These are phyloP conservation scores for Orbilia quercus DNA, from an alignment of 2,329 filamentous ascomycete species.

Conservation along the genomic window DNA sequence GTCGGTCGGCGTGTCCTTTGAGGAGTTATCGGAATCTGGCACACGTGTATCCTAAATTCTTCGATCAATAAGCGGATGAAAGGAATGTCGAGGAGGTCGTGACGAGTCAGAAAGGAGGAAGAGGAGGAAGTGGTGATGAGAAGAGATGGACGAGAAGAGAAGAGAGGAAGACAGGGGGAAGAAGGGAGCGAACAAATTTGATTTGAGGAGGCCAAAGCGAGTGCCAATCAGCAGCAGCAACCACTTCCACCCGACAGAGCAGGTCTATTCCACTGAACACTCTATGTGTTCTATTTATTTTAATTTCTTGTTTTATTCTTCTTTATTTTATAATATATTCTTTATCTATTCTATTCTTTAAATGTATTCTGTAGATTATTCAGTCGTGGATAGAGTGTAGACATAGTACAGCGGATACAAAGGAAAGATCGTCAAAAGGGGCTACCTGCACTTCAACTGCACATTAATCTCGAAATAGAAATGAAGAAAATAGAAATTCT, in stretches of 20 bases:
- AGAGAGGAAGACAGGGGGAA: constrained; percentile 25
- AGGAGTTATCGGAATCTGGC: constrained; percentile 16
- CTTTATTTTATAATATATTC: too few species aligned
- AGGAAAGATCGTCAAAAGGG: too few species aligned
- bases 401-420: too few species aligned
- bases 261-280: too few species aligned
- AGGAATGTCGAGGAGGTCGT: constrained; percentile 16
- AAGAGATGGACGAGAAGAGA: constrained; percentile 6
- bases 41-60: background rate
- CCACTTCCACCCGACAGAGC: constrained; percentile 22
- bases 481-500: too few species aligned
- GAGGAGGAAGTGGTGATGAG: constrained; percentile 1
- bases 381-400: too few species aligned
- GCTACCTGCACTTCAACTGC: constrained; percentile 11
- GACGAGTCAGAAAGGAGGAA: background rate
- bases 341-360: too few species aligned
- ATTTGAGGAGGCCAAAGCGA: constrained; percentile 40
- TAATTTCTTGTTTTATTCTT: too few species aligned
- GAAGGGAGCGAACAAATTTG: constrained; percentile 45
- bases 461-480: constrained; percentile 11
- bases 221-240: constrained; percentile 24
- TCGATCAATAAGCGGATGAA: background rate
- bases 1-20: constrained; percentile 1
- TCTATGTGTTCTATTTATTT: too few species aligned
- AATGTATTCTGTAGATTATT: too few species aligned